Evolutionary conservation across 2,329 filamentous ascomycete species (phyloP), one percentile per base, ranked within the genome.

Genomic region (Cladophialophora exuberans): DNA sequence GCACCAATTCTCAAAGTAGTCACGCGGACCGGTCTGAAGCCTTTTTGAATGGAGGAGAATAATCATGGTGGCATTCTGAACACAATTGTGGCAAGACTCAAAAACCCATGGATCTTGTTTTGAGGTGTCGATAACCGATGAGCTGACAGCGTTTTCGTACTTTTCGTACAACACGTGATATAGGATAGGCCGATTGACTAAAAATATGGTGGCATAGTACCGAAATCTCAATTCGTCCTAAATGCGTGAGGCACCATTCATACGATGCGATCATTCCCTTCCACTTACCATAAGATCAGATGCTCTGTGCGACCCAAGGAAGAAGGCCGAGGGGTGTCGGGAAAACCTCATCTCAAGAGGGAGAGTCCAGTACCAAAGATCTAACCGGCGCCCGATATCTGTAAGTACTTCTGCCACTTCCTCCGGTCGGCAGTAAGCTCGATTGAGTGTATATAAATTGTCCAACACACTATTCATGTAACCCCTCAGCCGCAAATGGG

Each of bases 381-480:
- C 49, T 23, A 52, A 35, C 22, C 49, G 49, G 4, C 39, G 39
- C 3, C 17, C 49, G 36, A 52, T 44, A 17, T 52, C 30, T 15
- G 49, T 43, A 10, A 52, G 15, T n/a, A 38, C 28, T 22, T 3
- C 22, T 15, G 39, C 39, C 44, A 52, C 49, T 3, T 52, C 18
- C 10, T 38, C 30, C 2, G 49, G 49, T 11, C 49, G 49, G 41
- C 49, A 52, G 30, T 52, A 52, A 20, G 49, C 49, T 36, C 49
- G 38, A 2, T 52, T 15, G n/a, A 35, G 4, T 3, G 20, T 35
- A 23, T 52, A 52, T 18, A 52, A 33, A 15, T 45, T 23, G 15
- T 52, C 49, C n/a, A 52, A 31, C n/a, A 52, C 30, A 33, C 18
- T 52, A 31, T 52, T 52, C 49, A 52, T 44, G 20, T 52, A 52